A percentile compares a stretch with the other conserved stretches of the same genome.
Evolutionary conservation across 169 alveolate genomes (phyloP).

Genomic region (Amoebophrya sp.): DNA sequence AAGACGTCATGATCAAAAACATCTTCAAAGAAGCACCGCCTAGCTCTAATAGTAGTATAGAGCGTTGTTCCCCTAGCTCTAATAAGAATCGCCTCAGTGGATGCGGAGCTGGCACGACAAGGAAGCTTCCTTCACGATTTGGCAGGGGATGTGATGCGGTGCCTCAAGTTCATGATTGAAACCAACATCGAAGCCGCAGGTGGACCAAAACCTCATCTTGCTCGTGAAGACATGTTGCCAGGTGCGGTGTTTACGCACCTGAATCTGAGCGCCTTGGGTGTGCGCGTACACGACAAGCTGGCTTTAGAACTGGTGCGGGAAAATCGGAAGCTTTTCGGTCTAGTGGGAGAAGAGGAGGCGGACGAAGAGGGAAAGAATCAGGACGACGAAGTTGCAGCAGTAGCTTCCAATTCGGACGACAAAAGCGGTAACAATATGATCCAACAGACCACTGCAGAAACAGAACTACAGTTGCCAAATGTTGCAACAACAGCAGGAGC

Average conservation of each 20-base stretch:
- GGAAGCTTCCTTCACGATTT: too few species aligned
- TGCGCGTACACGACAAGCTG: not conserved
- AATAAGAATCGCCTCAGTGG: not conserved
- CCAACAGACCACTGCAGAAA: too few species aligned
- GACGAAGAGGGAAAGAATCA: not conserved
- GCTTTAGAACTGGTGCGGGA: not conserved
- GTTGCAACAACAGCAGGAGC: too few species aligned
- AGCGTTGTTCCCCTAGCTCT: not conserved
- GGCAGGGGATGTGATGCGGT: not conserved
- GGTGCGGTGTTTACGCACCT: not conserved
- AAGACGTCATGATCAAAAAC: not conserved
- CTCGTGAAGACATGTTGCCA: not conserved
- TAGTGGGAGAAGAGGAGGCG: not conserved
- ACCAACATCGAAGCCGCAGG: not conserved
- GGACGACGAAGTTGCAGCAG: too few species aligned
- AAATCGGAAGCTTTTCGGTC: not conserved
- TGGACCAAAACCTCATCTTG: not conserved
- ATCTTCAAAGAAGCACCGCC: not conserved
- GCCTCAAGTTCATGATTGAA: not conserved
- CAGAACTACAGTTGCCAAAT: too few species aligned
- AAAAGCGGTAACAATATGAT: too few species aligned
- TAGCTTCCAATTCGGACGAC: too few species aligned
- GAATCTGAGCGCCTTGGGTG: not conserved
- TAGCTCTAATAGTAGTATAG: not conserved
- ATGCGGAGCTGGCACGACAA: not conserved